A percentile compares a stretch with the other conserved stretches of the same genome.
phyloP scores from a whole-genome alignment of 108 stramenopile genomes.

The Craspedostauros australis region DNA sequence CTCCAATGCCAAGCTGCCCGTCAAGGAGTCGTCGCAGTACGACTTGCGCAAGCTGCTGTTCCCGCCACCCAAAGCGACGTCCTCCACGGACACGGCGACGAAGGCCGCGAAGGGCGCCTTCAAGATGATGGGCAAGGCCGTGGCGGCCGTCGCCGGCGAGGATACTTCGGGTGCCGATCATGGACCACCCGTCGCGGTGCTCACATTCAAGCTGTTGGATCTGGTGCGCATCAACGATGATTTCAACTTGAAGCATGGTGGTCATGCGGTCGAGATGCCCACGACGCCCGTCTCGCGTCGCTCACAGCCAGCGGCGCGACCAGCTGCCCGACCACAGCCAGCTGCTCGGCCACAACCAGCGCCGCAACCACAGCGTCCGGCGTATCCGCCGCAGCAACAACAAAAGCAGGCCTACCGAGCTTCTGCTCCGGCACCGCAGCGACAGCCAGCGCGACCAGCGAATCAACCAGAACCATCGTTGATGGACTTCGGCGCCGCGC shows the following conservation, averaged over 20 bases:
- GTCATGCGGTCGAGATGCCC: constrained; percentile 14
- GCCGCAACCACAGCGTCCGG: constrained; percentile 7
- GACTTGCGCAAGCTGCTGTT: constrained; percentile 58
- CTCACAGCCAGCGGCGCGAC: not conserved
- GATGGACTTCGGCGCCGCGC: constrained; percentile 64
- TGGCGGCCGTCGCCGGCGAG: constrained; percentile 53
- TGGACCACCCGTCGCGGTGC: constrained; percentile 48
- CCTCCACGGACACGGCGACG: constrained; percentile 26
- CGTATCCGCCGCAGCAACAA: constrained; percentile 4
- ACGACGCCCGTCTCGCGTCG: too few relatives aligned
- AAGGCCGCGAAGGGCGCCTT: constrained; percentile 80
- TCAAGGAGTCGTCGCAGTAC: constrained; percentile 51
- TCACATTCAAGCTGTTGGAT: constrained; percentile 82
- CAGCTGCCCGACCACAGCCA: constrained; percentile 2
- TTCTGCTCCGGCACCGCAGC: constrained; percentile 5
- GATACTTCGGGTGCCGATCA: constrained; percentile 31
- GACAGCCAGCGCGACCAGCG: not conserved
- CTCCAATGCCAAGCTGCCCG: constrained; percentile 73
- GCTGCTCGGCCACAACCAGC: constrained; percentile 12
- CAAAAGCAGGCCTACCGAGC: constrained; percentile 10
- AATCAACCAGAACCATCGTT: constrained; percentile 31
- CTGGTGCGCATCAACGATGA: constrained; percentile 51
- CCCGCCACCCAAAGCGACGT: constrained; percentile 22
- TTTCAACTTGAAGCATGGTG: constrained; percentile 28
- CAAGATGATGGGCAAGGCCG: constrained; percentile 70